These are phyloP conservation scores for Candida caryicola DNA, from an alignment of 805 yeast species.

Conservation along the genomic window DNA sequence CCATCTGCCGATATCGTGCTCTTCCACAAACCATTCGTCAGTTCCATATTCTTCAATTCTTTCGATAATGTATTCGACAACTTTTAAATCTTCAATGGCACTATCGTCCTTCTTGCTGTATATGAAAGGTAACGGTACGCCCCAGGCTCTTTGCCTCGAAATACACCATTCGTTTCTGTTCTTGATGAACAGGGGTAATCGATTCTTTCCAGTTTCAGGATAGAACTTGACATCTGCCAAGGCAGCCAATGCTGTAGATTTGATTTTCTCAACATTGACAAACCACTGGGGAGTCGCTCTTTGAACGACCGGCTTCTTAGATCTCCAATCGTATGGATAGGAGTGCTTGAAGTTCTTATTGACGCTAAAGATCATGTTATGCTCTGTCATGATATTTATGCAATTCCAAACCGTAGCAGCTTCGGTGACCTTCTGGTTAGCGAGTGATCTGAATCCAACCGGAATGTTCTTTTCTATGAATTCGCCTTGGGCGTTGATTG, in stretches of 20 bases:
- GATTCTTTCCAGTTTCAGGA: slow-evolving; percentile 69
- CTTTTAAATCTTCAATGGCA: slow-evolving; percentile 56
- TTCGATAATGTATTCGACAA: slow-evolving; percentile 56
- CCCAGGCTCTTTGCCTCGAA: slow-evolving; percentile 95
- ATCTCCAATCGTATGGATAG: slow-evolving; percentile 97
- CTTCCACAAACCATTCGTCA: slow-evolving; percentile 74
- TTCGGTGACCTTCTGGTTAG: slow-evolving; percentile 39
- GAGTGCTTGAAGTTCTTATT: slow-evolving; percentile 65
- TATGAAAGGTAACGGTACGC: slow-evolving; percentile 93
- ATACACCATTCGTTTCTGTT: slow-evolving; percentile 96
- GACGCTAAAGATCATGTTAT: slow-evolving; percentile 46
- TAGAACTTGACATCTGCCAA: slow-evolving; percentile 62
- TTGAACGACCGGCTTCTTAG: slow-evolving; percentile 91
- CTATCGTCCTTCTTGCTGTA: slow-evolving; percentile 57
- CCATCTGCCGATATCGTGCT: slow-evolving; percentile 62
- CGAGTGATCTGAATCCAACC: slow-evolving; percentile 41
- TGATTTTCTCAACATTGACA: slow-evolving; percentile 76
- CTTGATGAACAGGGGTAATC: slow-evolving; percentile 68
- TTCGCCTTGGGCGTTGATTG: slow-evolving; percentile 74
- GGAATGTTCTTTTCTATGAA: slow-evolving; percentile 54
- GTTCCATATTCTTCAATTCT: slow-evolving; percentile 60
- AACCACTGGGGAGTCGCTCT: slow-evolving; percentile 98
- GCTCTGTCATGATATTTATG: slow-evolving; percentile 44
- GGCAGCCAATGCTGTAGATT: slow-evolving; percentile 57
- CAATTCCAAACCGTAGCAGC: slow-evolving; percentile 43